Base-by-base conservation (phyloP, 208 protist species). In the Kentomonas sorsogonicus region DNA sequence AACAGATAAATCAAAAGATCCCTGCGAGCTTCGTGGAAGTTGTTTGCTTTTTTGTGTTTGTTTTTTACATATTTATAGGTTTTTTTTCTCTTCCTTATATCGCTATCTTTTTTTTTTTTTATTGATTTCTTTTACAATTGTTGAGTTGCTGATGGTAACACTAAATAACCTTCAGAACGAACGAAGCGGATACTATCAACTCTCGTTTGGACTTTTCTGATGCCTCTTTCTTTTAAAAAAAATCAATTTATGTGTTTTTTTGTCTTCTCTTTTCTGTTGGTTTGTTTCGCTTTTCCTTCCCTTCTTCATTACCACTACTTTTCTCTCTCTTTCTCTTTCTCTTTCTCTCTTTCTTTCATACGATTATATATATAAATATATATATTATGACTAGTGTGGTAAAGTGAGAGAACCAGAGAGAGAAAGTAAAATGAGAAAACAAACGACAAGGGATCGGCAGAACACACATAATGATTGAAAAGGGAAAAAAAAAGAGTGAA, bases 221-320 rank as follows among this genome's bases (percentile, higher is more conserved):
- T n/a, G n/a, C n/a, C n/a, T n/a, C n/a, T n/a, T n/a, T n/a, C n/a
- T n/a, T n/a, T n/a, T n/a, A 38, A 30, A 51, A 25, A 36, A 38
- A 26, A 20, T 2, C 9, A 55, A 30, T 23, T 7, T 16, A 15
- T 18, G 15, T 25, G 3, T 50, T 22, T 58, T 29, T 45, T 51
- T 53, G 15, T 51, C 39, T 46, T 52, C 20, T 62, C 33, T 60
- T 60, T 63, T 53, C n/a, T 61, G 1, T 59, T 59, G 59, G 59
- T 44, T 34, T 7, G 18, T 59, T 18, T 55, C n/a, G n/a, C 23
- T 18, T 22, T 52, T 27, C 26, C 43, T 54, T 51, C n/a, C 20
- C 33, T 11, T 36, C 11, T 36, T 36, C 11, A 15, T 36, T 36
- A 11, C 7, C 11, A 15, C 22, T 50, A 15, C 22, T 50, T 30